A percentile compares a stretch with the other conserved stretches of the same genome.
phyloP scores from a whole-genome alignment of 345 rosid genomes.

The Euphorbia tirucalli region DNA sequence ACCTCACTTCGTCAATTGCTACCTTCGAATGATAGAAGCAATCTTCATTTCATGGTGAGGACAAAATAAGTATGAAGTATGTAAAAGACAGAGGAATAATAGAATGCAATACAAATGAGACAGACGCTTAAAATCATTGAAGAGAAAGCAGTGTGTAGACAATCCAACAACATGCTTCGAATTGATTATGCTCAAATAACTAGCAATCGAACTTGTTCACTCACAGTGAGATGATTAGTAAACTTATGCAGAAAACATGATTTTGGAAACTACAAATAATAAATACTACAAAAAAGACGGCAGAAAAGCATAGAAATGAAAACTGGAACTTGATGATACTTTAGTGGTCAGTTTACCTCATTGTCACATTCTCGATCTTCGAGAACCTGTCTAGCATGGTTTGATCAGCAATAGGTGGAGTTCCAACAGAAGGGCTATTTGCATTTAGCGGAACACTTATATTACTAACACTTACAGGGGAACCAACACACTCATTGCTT shows the following conservation, averaged over 20 bases:
- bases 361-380: constrained; percentile 68
- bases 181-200: constrained; percentile 6
- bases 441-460: constrained; percentile 60
- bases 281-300: neutral
- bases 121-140: too few relatives aligned
- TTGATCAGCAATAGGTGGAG: constrained; percentile 64
- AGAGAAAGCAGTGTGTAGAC: neutral
- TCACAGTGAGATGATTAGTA: neutral
- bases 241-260: neutral
- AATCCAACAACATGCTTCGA: neutral
- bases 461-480: constrained; percentile 91
- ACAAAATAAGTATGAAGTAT: too few relatives aligned
- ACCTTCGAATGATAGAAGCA: too few relatives aligned
- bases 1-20: too few relatives aligned
- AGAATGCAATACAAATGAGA: too few relatives aligned
- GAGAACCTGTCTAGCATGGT: constrained; percentile 70
- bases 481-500: constrained; percentile 77
- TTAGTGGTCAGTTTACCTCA: constrained; percentile 47
- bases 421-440: constrained; percentile 78
- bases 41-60: too few relatives aligned
- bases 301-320: neutral
- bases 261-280: neutral
- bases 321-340: constrained; percentile 1
- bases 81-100: too few relatives aligned
- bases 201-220: neutral